Percentiles rank a stretch among this genome's conserved stretches.
Evolutionary conservation across 495 filamentous ascomycete genomes (phyloP).

Genomic region (Hypoxylon subgilvum): DNA sequence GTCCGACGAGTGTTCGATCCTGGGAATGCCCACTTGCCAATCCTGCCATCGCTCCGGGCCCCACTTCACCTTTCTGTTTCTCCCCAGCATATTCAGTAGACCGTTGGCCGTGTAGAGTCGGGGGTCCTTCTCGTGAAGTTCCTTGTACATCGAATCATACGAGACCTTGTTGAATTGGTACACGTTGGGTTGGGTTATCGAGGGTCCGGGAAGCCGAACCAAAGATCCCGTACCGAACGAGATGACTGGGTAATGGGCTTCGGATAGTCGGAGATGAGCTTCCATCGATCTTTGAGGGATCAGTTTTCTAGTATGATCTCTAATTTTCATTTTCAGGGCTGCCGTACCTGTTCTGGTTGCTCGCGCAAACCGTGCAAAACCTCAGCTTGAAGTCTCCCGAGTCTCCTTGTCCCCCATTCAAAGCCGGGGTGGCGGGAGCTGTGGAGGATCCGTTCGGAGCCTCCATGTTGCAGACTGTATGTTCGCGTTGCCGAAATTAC

Average conservation of each 20-base stretch:
- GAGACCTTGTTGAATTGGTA: conserved; percentile 96
- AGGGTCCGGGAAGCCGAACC: conserved; percentile 91
- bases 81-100: conserved; percentile 90
- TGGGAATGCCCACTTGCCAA: conserved; percentile 86
- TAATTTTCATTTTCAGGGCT: background rate
- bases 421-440: conserved; percentile 22
- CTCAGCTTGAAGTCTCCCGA: conserved; percentile 74
- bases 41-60: conserved; percentile 98
- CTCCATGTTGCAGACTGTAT: conserved; percentile 41
- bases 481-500: too few relatives aligned
- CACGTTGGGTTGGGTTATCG: conserved; percentile 91
- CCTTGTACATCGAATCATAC: conserved; percentile 89
- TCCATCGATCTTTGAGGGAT: conserved; percentile 79
- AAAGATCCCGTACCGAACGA: conserved; percentile 97
- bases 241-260: conserved; percentile 88
- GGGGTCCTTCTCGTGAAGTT: conserved; percentile 82
- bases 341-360: conserved; percentile 87
- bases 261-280: conserved; percentile 87
- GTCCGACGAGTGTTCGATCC: conserved; percentile 68
- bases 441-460: conserved; percentile 37
- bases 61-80: conserved; percentile 91
- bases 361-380: conserved; percentile 98
- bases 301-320: conserved; percentile 4
- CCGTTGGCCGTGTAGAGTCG: conserved; percentile 91
- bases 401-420: conserved; percentile 51